These are phyloP conservation scores for Beauveria medogensis DNA, from an alignment of 2,329 filamentous ascomycete species.

Conservation along the genomic window DNA sequence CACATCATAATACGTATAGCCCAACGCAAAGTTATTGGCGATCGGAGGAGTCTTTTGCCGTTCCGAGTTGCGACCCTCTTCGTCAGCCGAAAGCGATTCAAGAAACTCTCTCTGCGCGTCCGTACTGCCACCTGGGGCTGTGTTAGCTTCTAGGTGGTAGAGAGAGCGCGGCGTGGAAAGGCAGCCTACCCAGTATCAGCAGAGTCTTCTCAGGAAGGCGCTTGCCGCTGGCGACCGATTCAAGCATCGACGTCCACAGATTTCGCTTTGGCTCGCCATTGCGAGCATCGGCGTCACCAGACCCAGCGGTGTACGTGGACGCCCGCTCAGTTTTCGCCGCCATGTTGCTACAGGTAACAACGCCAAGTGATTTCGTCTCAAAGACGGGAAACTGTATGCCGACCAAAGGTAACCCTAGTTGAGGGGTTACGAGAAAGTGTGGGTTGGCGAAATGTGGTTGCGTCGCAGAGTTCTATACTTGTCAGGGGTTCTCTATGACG, in stretches of 20 bases:
- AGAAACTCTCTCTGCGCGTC: constrained; percentile 81
- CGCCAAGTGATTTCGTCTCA: constrained; percentile 3
- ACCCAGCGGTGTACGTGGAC: constrained; percentile 51
- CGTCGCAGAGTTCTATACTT: background rate
- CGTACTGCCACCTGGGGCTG: constrained; percentile 63
- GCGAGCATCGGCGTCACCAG: constrained; percentile 45
- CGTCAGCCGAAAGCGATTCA: constrained; percentile 51
- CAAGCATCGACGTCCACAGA: constrained; percentile 90
- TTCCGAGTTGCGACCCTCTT: constrained; percentile 45
- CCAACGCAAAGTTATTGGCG: constrained; percentile 85
- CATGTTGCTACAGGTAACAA: constrained; percentile 28
- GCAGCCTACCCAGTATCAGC: constrained; percentile 63
- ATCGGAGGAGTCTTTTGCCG: constrained; percentile 64
- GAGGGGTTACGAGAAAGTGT: background rate
- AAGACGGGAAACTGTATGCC: background rate
- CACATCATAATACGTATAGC: constrained; percentile 93
- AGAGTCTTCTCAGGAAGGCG: constrained; percentile 86
- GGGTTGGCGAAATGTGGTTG: background rate
- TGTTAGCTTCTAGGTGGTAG: background rate
- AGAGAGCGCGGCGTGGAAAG: background rate
- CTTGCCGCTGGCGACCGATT: constrained; percentile 83
- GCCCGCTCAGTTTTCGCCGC: constrained; percentile 45
- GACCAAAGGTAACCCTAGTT: background rate
- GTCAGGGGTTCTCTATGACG: constrained; percentile 9
- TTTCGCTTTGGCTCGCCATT: constrained; percentile 73